phyloP scores from a whole-genome alignment of 805 yeast species.

The Priceomyces medius region DNA sequence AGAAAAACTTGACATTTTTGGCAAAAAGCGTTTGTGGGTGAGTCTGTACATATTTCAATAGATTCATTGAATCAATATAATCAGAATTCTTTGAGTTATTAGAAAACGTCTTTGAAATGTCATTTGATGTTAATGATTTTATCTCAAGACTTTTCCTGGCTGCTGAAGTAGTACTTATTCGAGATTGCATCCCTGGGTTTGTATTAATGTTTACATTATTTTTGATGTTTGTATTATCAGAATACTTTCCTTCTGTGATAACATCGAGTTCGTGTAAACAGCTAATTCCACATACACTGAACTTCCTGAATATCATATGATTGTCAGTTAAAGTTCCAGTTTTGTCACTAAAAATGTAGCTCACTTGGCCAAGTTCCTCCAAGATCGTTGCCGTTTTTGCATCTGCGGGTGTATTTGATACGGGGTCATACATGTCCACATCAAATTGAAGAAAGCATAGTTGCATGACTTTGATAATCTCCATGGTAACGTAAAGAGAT shows the following conservation, averaged over 20 bases:
- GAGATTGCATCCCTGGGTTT: conserved; percentile 5
- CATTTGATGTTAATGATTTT: conserved; percentile 19
- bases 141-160: conserved; percentile 36
- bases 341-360: conserved; percentile 91
- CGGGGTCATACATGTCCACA: conserved; percentile 88
- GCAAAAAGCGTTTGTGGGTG: conserved; percentile 72
- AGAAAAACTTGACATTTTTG: conserved; percentile 71
- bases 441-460: conserved; percentile 80
- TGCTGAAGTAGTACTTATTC: conserved; percentile 30
- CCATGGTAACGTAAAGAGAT: conserved; percentile 94
- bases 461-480: conserved; percentile 88
- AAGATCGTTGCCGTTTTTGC: conserved; percentile 93
- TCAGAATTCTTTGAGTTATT: conserved; percentile 43
- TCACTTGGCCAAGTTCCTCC: conserved; percentile 96
- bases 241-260: conserved; percentile 17
- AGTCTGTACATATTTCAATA: conserved; percentile 66
- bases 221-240: conserved; percentile 3
- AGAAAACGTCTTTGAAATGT: conserved; percentile 50
- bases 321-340: conserved; percentile 97
- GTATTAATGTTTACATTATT: background rate
- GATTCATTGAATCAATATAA: conserved; percentile 54
- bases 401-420: conserved; percentile 86
- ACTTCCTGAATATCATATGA: conserved; percentile 85
- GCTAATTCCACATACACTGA: conserved; percentile 82
- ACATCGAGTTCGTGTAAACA: conserved; percentile 81